Evolutionary conservation across 495 filamentous ascomycete genomes (phyloP), one percentile per base, ranked within the genome.

Genomic region (Cercophora sp.): DNA sequence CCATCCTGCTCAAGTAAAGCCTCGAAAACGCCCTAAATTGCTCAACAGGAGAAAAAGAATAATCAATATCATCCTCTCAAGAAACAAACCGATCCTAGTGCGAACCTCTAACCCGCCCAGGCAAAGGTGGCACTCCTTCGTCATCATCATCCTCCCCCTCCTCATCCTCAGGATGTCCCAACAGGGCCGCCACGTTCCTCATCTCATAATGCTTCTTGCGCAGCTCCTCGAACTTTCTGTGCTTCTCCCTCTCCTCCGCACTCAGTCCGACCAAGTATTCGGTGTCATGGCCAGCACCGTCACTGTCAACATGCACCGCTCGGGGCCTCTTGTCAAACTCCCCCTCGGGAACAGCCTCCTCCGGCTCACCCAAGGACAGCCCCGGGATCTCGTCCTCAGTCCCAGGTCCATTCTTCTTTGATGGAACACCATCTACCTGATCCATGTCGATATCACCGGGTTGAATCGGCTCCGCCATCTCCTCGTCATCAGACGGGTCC

Each of bases 201-300:
- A 98, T 97, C 77, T 97, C 94, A 67, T 98, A 98, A 68, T 98
- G 93, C 71, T 82, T 89, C 81, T 90, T 96, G 67, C 93, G 79
- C 76, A 89, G 79, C 72, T 87, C 77, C 72, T 96, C 91, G 63
- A 98, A 98, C 66, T 85, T 79, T 54, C 80, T 80, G 64, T 98
- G 93, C 74, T 96, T 95, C 75, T 88, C 89, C 52, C 73, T 71
- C 58, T 93, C 91, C 68, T 96, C 91, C 29, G 84, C 78, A 20
- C 77, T 83, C 61, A 88, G 76, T 18, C 85, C 73, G 16, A 78
- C 69, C 46, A 78, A 60, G 45, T 75, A 77, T 31, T 81, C 77
- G 18, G 70, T 68, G 24, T 82, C 80, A 41, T 79, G 75, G 2
- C 70, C 73, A 51, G 70, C 70, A 10, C 79, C 83, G 57, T 70